Conservation (phyloP, 163 green algal genomes). For the Prototheca cutis region DNA sequence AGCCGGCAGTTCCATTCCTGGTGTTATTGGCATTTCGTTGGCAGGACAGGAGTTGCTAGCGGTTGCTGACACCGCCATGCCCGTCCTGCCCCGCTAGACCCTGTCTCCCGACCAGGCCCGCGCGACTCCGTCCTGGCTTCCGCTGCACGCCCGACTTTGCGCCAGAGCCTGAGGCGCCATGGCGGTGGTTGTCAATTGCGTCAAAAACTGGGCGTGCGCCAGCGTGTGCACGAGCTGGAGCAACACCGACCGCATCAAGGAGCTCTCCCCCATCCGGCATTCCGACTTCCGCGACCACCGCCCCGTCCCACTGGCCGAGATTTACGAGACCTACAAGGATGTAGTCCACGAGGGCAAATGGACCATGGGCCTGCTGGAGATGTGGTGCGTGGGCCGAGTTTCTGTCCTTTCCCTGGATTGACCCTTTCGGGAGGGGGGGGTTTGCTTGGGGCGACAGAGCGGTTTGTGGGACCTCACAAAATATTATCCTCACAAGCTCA, state of each 20-base stretch:
- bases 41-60: too few relatives aligned
- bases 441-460: too few relatives aligned
- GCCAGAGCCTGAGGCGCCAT: not conserved
- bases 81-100: too few relatives aligned
- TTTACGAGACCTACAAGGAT: conserved; percentile 10
- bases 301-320: conserved; percentile 5
- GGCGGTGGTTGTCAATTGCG: not conserved
- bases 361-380: conserved; percentile 36
- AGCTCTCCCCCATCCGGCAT: not conserved
- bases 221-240: not conserved
- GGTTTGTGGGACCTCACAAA: too few relatives aligned
- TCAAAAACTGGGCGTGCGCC: not conserved
- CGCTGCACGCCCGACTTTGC: not conserved
- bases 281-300: conserved; percentile 12
- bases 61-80: too few relatives aligned
- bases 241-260: not conserved
- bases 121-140: too few relatives aligned
- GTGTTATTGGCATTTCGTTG: too few relatives aligned
- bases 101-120: too few relatives aligned
- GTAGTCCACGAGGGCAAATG: conserved; percentile 21
- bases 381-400: conserved; percentile 30
- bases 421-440: too few relatives aligned
- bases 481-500: conserved; percentile 4
- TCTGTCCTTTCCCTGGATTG: too few relatives aligned
- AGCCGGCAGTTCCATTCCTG: too few relatives aligned